phyloP scores from a whole-genome alignment of 148 eudicot genomes.

The Silene conica region DNA sequence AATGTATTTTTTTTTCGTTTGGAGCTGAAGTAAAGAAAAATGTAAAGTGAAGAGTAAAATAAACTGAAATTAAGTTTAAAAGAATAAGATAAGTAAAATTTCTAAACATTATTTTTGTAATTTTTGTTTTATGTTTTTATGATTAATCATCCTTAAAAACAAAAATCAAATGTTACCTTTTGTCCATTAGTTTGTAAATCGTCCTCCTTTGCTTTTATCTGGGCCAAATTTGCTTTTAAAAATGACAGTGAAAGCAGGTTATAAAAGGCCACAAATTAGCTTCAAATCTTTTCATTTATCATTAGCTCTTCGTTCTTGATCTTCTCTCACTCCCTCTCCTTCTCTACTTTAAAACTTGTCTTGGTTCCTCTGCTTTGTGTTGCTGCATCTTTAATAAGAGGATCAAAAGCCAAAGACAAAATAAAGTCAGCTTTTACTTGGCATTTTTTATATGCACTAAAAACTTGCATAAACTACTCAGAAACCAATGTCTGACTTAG shows the following conservation, averaged over 20 bases:
- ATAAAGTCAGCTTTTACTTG: not conserved
- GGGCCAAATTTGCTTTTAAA: not conserved
- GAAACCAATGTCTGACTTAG: constrained; percentile 58
- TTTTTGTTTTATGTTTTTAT: not conserved
- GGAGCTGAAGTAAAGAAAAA: no score
- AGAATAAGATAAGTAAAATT: no score
- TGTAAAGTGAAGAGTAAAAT: no score
- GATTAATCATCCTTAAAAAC: not conserved
- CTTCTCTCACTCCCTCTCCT: not conserved
- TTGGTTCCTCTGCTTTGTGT: constrained; percentile 14
- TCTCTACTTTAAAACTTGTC: constrained; percentile 5
- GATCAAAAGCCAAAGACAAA: constrained; percentile 10
- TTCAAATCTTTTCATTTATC: constrained; percentile 27
- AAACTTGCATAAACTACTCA: constrained; percentile 12
- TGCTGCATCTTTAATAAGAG: constrained; percentile 15
- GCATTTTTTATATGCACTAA: constrained; percentile 8
- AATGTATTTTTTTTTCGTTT: no score
- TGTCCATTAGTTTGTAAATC: constrained; percentile 5
- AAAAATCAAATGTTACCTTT: not conserved
- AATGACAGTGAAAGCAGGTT: constrained; percentile 25
- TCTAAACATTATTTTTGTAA: no score
- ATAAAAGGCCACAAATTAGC: constrained; percentile 25
- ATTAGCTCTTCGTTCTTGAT: constrained; percentile 24
- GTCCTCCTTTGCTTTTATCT: not conserved
- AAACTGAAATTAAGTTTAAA: no score